These are phyloP conservation scores for Aleurites moluccanus DNA, from an alignment of 441 rosid genomes.

Conservation along the genomic window DNA sequence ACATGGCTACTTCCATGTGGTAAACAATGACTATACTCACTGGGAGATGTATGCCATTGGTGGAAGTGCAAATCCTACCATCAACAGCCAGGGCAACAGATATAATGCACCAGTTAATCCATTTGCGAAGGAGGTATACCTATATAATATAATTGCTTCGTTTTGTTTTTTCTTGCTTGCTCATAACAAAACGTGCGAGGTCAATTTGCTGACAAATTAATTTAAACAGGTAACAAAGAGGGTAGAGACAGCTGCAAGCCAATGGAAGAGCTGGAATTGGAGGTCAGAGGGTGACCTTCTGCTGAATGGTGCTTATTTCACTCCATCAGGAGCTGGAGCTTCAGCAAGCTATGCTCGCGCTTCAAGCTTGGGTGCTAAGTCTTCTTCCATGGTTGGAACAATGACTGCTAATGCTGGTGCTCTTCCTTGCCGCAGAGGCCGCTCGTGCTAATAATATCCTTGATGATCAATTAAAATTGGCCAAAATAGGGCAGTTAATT, in stretches of 20 bases:
- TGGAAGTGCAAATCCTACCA: slow-evolving; percentile 91
- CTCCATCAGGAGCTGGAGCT: slow-evolving; percentile 84
- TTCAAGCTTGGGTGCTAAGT: slow-evolving; percentile 86
- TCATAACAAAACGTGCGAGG: neutral
- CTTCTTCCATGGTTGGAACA: slow-evolving; percentile 77
- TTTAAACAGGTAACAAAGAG: slow-evolving; percentile 81
- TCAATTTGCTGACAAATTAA: slow-evolving; percentile 8
- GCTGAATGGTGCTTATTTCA: slow-evolving; percentile 87
- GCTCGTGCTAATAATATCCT: slow-evolving; percentile 52
- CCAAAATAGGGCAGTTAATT: slow-evolving; percentile 27
- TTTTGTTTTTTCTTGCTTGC: neutral
- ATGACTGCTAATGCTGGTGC: slow-evolving; percentile 75
- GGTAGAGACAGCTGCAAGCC: slow-evolving; percentile 53
- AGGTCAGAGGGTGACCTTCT: slow-evolving; percentile 89
- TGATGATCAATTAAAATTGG: slow-evolving; percentile 16
- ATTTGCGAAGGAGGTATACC: slow-evolving; percentile 96
- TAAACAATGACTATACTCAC: slow-evolving; percentile 97
- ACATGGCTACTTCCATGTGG: slow-evolving; percentile 96
- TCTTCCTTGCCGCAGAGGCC: slow-evolving; percentile 61
- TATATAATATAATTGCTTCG: neutral
- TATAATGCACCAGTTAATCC: slow-evolving; percentile 73
- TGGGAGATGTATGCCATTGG: slow-evolving; percentile 99
- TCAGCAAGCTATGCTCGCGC: slow-evolving; percentile 93
- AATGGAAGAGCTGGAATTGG: slow-evolving; percentile 92
- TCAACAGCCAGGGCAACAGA: slow-evolving; percentile 96